phyloP scores from a whole-genome alignment of 116 monocot species.

The Dioscorea cayenensis region DNA sequence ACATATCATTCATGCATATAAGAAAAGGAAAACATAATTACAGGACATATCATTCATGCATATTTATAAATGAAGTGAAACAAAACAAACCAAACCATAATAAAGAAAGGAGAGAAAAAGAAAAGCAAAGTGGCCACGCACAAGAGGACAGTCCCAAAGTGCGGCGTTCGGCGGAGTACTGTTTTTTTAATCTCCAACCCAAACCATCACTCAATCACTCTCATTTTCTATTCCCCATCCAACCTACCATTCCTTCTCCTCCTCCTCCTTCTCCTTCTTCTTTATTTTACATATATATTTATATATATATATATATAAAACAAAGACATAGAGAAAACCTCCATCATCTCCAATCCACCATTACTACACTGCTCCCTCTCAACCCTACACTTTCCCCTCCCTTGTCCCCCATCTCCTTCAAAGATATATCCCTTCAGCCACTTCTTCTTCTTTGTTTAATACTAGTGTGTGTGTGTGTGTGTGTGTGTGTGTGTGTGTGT shows the following conservation, averaged over 20 bases:
- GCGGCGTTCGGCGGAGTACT: slow-evolving; percentile 24
- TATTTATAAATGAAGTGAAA: background rate
- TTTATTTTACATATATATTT: background rate
- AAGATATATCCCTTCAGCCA: background rate
- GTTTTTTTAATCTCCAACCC: background rate
- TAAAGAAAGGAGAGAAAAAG: background rate
- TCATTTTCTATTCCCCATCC: background rate
- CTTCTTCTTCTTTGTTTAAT: background rate
- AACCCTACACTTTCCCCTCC: slow-evolving; percentile 13
- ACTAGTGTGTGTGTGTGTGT: background rate
- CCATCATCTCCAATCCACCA: background rate
- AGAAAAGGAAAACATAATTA: no score
- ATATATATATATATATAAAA: background rate
- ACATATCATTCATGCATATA: no score
- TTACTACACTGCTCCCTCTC: slow-evolving; percentile 13
- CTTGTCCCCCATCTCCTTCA: slow-evolving; percentile 2
- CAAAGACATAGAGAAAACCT: background rate
- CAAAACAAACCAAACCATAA: background rate
- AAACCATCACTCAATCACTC: slow-evolving; percentile 1
- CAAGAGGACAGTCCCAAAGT: slow-evolving; percentile 1
- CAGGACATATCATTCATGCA: no score
- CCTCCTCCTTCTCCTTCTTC: background rate
- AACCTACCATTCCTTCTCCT: background rate
- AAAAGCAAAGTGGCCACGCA: background rate
- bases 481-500: background rate